A percentile compares a stretch with the other conserved stretches of the same genome.
Conservation (phyloP, 2,329 filamentous ascomycete species). For the Tolypocladium amazonense region DNA sequence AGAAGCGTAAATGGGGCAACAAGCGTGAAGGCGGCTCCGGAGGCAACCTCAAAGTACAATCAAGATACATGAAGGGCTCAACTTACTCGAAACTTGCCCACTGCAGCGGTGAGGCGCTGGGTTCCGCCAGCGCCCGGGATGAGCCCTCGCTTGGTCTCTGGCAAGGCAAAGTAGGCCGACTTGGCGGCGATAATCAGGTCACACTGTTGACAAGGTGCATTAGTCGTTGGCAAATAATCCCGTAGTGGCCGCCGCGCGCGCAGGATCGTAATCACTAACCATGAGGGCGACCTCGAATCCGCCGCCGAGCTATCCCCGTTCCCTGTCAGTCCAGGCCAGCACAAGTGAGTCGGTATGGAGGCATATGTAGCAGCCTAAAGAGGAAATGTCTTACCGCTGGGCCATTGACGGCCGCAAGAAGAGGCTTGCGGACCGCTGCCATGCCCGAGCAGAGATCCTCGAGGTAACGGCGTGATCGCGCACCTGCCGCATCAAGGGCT, state of each 20-base stretch:
- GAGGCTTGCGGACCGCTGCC: slow-evolving; percentile 28
- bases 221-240: neutral
- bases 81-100: slow-evolving; percentile 29
- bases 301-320: slow-evolving; percentile 30
- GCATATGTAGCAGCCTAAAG: slow-evolving; percentile 1
- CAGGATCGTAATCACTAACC: slow-evolving; percentile 15
- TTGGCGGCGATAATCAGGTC: slow-evolving; percentile 27
- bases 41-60: neutral
- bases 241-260: neutral
- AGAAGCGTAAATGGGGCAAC: neutral
- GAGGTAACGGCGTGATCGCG: slow-evolving; percentile 22
- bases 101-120: slow-evolving; percentile 26
- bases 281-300: slow-evolving; percentile 39
- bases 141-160: slow-evolving; percentile 28
- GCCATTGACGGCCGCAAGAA: slow-evolving; percentile 38
- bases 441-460: slow-evolving; percentile 29
- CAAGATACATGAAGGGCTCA: neutral
- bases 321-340: neutral
- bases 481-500: slow-evolving; percentile 18
- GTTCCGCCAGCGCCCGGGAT: slow-evolving; percentile 30
- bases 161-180: slow-evolving; percentile 25
- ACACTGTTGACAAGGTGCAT: slow-evolving; percentile 15
- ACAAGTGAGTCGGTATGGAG: neutral
- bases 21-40: neutral
- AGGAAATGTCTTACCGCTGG: slow-evolving; percentile 32